These are phyloP conservation scores for Verticillium longisporum DNA, from an alignment of 2,329 filamentous ascomycete species.

Conservation along the genomic window DNA sequence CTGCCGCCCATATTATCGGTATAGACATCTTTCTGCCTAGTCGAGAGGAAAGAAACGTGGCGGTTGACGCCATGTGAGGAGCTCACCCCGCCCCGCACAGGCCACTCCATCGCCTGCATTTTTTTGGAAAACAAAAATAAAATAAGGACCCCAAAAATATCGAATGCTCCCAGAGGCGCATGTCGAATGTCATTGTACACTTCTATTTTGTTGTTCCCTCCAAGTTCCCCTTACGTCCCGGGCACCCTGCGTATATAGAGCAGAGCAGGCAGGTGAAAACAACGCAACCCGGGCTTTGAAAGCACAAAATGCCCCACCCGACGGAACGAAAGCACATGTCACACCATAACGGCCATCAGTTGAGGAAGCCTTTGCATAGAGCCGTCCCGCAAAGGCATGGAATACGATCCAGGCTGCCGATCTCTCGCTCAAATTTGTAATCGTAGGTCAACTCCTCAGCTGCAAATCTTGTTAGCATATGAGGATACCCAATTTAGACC, in stretches of 20 bases:
- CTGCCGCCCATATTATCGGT: not conserved
- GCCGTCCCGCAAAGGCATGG: constrained; percentile 94
- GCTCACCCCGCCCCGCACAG: not conserved
- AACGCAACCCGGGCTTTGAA: not conserved
- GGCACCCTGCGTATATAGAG: not conserved
- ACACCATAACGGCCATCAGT: constrained; percentile 48
- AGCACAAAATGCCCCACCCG: not conserved
- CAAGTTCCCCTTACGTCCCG: not conserved
- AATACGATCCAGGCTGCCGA: constrained; percentile 89
- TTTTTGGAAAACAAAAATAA: not conserved
- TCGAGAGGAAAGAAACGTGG: not conserved
- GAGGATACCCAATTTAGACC: not conserved
- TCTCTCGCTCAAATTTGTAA: constrained; percentile 99
- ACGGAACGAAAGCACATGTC: not conserved
- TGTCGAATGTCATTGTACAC: not conserved
- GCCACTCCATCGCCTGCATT: not conserved
- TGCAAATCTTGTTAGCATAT: constrained; percentile 31
- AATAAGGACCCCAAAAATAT: not conserved
- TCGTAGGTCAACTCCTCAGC: constrained; percentile 99
- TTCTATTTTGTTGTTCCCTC: not conserved
- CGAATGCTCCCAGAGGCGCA: not conserved
- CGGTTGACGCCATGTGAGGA: not conserved
- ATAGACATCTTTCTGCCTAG: not conserved
- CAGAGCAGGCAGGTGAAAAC: not conserved
- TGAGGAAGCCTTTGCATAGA: constrained; percentile 97